Base-by-base conservation (phyloP, 2,329 filamentous ascomycete species). In the Acrocalymma vagum region DNA sequence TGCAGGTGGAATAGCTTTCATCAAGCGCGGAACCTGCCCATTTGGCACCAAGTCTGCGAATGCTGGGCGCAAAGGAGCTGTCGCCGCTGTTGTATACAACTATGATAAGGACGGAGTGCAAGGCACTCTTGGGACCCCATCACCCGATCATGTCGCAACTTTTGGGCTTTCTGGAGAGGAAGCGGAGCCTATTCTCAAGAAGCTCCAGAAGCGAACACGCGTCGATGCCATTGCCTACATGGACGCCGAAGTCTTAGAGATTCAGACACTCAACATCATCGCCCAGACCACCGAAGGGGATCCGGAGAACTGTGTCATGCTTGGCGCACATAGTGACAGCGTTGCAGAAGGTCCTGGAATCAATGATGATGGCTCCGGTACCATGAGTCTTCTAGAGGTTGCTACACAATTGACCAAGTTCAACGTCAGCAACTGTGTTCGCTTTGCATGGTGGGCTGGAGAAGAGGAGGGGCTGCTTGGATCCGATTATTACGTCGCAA, bases 11-110 rank as follows among this genome's bases (percentile, higher is more conserved):
- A 86, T 95, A 45, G 88, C 86, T 5, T 77, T 94, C 29, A 79
- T 94, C 55, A 77, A 79, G 33, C 84, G 90, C 40, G 90, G 90
- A 40, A 77, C 74, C 1, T 94, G 89, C 60, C 57, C 82, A 4
- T 94, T 94, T 57, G 87, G 85, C 11, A 74, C 78, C 45, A 94
- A 95, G 72, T 86, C 86, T 0, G 78, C 79, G 40, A 73, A 81
- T 14, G 88, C 90, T 6, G 86, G 85, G 31, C 78, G 76, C 38
- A 86, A 87, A 3, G 87, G 88, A 15, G 90, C 90, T 7, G 68
- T 83, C 8, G 88, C 86, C 3, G 87, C 85, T 1, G 72, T 94
- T 11, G 77, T 94, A 25, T 93, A 89, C 72, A 92, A 93, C 73
- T 86, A 85, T 55, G 83, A 85, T 4, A 74, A 79, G 2, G 87